Evolutionary conservation across 192 early-diverging fungal genomes (phyloP), one percentile per base, ranked within the genome.

Genomic region (Mycoemilia scoparia): DNA sequence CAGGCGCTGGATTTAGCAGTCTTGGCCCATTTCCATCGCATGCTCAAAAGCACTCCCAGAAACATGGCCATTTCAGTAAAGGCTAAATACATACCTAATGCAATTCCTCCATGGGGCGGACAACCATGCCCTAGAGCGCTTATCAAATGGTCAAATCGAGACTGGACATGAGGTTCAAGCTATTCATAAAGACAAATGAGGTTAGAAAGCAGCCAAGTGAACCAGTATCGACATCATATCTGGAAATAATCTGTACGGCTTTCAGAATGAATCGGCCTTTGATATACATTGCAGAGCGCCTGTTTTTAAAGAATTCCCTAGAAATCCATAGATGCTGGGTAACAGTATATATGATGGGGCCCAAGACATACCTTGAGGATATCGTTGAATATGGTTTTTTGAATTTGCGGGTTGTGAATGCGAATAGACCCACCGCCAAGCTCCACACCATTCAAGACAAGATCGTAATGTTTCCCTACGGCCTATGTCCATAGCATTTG

Each of bases 351-450:
- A n/a, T n/a, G n/a, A n/a, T n/a, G n/a, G n/a, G n/a, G n/a, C n/a
- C n/a, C n/a, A n/a, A 5, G 31, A 9, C 23, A 33, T 45, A 77
- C 50, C 40, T 71, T 50, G 2, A 87, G 48, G 5, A 87, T 66
- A 1, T 75, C 49, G 12, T 74, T 57, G 41, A 92, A 79, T 13
- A 92, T 71, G 41, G 67, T 67, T 1, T 51, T 51, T 50, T 92
- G 87, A 34, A 85, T 54, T 1, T 60, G 54, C 0, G 82, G 72
- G 13, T 77, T 70, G 54, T 92, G 84, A 3, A 85, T 73, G 41
- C 87, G 75, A 32, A 92, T 81, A 1, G 83, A 87, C 5, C 87
- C 87, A 4, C 87, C 87, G 9, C 80, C 87, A 48, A 92, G 77
- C 41, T 92, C 87, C 27, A 80, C 68, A 7, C 87, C 87, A 44